Percentiles rank a stretch among this genome's conserved stretches.
Conservation (phyloP, 2,329 filamentous ascomycete genomes). For the Colletotrichum shisoi region DNA sequence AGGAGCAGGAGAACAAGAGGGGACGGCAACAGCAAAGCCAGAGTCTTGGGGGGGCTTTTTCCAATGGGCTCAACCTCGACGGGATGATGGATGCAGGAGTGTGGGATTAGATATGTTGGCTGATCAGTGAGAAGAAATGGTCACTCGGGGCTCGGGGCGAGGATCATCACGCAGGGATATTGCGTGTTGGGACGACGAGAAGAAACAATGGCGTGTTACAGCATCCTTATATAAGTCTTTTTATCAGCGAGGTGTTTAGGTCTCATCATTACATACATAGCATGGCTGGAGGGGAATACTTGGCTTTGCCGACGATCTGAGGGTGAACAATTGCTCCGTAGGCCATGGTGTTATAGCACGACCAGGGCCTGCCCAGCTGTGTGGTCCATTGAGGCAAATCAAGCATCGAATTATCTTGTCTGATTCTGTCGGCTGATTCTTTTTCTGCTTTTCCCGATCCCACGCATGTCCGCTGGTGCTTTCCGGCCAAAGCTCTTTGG, state of each 20-base stretch:
- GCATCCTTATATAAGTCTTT: background rate
- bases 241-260: constrained; percentile 19
- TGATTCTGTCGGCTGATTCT: no score
- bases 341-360: background rate
- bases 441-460: no score
- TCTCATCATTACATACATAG: background rate
- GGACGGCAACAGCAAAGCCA: background rate
- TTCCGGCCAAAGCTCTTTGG: no score
- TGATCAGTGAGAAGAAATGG: background rate
- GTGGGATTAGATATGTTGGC: constrained; percentile 8
- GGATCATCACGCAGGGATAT: background rate
- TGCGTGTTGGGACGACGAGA: background rate
- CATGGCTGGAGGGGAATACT: background rate
- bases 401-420: background rate
- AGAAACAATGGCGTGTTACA: background rate
- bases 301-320: background rate
- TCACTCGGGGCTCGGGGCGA: background rate
- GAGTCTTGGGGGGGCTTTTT: background rate
- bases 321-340: background rate
- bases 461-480: no score
- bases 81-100: constrained; percentile 27
- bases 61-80: background rate
- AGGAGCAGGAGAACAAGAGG: constrained; percentile 7
- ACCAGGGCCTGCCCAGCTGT: background rate
- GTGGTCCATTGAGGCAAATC: background rate